These are phyloP conservation scores for Mucuna pruriens DNA, from an alignment of 306 rosid species.

Conservation along the genomic window DNA sequence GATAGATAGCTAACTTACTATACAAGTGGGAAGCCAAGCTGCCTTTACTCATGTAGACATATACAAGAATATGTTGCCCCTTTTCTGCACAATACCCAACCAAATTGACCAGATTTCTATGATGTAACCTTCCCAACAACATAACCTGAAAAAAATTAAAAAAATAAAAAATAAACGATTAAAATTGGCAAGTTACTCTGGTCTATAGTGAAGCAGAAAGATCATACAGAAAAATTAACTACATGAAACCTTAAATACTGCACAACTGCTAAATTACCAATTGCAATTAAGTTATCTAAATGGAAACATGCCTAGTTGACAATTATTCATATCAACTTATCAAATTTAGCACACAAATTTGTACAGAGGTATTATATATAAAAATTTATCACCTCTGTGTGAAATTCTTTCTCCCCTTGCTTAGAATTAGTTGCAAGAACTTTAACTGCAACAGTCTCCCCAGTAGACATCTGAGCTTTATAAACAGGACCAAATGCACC, in stretches of 20 bases:
- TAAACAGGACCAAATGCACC: constrained; percentile 99
- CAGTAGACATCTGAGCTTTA: constrained; percentile 93
- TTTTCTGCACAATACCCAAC: constrained; percentile 94
- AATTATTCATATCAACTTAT: constrained; percentile 15
- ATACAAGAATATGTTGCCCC: constrained; percentile 88
- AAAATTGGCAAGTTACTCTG: background rate
- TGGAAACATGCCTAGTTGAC: background rate
- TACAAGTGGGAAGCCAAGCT: constrained; percentile 94
- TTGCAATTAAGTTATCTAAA: background rate
- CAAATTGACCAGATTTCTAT: constrained; percentile 92
- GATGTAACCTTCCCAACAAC: constrained; percentile 96
- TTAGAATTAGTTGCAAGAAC: constrained; percentile 95
- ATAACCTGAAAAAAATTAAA: constrained; percentile 67
- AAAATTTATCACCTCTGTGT: constrained; percentile 72
- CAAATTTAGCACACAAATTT: constrained; percentile 27
- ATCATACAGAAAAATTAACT: constrained; percentile 18
- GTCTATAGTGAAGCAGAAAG: background rate
- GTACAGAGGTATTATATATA: background rate
- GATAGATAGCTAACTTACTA: constrained; percentile 57
- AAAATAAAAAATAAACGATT: constrained; percentile 25
- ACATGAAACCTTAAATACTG: background rate
- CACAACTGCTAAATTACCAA: background rate
- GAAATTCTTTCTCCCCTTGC: constrained; percentile 98
- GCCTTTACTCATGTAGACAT: constrained; percentile 94
- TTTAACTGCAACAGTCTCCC: constrained; percentile 93